A percentile compares a stretch with the other conserved stretches of the same genome.
Conservation (phyloP, 2,329 filamentous ascomycete genomes). For the Juglanconis sp. region DNA sequence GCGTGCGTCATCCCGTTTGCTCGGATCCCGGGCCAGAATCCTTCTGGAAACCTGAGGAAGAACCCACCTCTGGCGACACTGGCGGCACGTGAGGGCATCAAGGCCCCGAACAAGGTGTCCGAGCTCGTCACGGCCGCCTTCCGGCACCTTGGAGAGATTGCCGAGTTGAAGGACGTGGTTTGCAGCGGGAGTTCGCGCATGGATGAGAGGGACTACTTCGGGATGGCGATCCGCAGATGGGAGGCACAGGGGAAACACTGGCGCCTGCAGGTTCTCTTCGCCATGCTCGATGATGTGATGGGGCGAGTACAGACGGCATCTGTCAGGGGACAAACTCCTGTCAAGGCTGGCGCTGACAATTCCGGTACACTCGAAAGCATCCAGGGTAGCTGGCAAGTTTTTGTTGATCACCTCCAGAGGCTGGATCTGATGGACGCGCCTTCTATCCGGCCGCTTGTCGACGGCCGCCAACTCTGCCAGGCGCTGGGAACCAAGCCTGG, state of each 20-base stretch:
- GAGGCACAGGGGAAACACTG: constrained; percentile 61
- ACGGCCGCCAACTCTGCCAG: constrained; percentile 70
- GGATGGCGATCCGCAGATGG: constrained; percentile 73
- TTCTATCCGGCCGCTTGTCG: constrained; percentile 61
- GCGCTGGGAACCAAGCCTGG: constrained; percentile 69
- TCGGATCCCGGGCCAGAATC: constrained; percentile 45
- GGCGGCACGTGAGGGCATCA: constrained; percentile 74
- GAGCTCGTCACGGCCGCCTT: constrained; percentile 65
- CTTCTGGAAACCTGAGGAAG: constrained; percentile 23
- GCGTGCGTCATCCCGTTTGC: constrained; percentile 74
- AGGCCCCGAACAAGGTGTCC: constrained; percentile 71
- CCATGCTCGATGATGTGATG: constrained; percentile 62
- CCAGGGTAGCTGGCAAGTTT: constrained; percentile 48
- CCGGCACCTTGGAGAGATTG: constrained; percentile 62
- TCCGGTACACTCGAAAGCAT: constrained; percentile 42
- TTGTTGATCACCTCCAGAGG: constrained; percentile 52
- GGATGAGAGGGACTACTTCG: constrained; percentile 59
- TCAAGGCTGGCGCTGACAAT: constrained; percentile 4
- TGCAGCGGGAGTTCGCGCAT: constrained; percentile 42
- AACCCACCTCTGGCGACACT: constrained; percentile 56
- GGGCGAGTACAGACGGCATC: constrained; percentile 23
- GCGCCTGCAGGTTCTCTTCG: constrained; percentile 67
- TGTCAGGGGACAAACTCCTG: not conserved
- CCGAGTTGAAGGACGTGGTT: constrained; percentile 55
- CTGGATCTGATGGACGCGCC: constrained; percentile 57